Evolutionary conservation across 192 early-diverging fungal genomes (phyloP).

Genomic region (Coemansia sp.): DNA sequence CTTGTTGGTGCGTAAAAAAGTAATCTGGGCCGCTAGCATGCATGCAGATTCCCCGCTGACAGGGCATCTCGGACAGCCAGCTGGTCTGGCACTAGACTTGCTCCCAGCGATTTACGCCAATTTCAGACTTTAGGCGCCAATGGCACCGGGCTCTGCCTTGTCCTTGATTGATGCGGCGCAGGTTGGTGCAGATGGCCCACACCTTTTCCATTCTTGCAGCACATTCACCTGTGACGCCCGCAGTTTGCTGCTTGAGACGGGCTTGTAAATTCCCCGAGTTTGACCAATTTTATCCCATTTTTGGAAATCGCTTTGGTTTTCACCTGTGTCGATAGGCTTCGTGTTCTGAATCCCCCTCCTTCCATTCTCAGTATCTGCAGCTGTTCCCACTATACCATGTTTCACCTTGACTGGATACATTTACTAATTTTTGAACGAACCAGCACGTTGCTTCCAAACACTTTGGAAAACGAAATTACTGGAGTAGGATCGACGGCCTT

Average conservation of each 20-base stretch:
- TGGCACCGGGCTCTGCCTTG: neutral
- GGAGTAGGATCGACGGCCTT: constrained; percentile 59
- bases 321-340: neutral
- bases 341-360: neutral
- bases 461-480: neutral
- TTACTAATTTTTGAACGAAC: neutral
- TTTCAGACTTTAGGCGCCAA: neutral
- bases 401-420: neutral
- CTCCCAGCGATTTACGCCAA: no score
- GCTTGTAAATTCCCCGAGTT: neutral
- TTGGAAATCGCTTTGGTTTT: neutral
- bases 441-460: neutral
- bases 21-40: neutral
- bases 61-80: neutral
- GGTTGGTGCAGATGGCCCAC: neutral
- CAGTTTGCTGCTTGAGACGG: neutral
- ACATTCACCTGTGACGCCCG: neutral
- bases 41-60: no score
- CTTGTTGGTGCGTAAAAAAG: neutral
- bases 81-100: neutral
- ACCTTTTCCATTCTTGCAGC: neutral
- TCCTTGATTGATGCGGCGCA: neutral
- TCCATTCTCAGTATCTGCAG: no score
- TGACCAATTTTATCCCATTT: neutral
- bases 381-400: no score